Base-by-base conservation (phyloP, 768 basidiomycete species). In the Boletus rubroflammeus region DNA sequence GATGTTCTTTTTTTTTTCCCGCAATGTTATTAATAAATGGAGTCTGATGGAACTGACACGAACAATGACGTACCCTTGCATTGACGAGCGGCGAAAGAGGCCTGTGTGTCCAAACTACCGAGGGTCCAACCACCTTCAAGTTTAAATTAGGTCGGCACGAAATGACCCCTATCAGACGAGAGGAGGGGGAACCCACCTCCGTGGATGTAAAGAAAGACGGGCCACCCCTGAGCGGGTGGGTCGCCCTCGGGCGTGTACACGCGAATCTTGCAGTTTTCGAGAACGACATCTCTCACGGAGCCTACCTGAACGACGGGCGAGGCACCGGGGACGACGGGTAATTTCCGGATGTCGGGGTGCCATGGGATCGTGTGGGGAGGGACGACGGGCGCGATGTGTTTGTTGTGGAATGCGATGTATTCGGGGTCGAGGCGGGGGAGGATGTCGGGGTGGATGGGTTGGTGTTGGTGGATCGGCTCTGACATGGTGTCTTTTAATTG, bases 61-160 rank as follows among this genome's bases (percentile, higher is more conserved):
- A n/a, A n/a, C n/a, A n/a, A n/a, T n/a, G n/a, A 38, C 55, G 9
- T 40, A 64, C 64, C 65, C 45, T 64, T 66, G 45, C 57, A 62
- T 46, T 66, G 64, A 31, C 65, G 65, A 0, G 64, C 53, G 21
- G 77, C 74, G 60, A 90, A 85, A 6, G 81, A 72, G n/a, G 78
- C 79, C 55, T 85, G 83, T 11, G 79, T 79, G 23, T 64, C 63
- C 59, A 87, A 84, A 50, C 73, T 79, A 0, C 88, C 88, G 2
- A 88, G 74, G 0, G 86, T 86, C 88, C 88, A 88, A 32, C 88
- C 87, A 28, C 88, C 86, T 84, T 57, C 6, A 31, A 45, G 17
- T 84, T 57, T 4, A 32, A 15, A 21, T 31, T 9, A 31, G 29
- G n/a, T 13, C 29, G 8, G 29, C 19, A 46, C 14, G 14, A 46